Evolutionary conservation across 2,329 filamentous ascomycete species (phyloP).

Genomic region (Sporothrix luriei): DNA sequence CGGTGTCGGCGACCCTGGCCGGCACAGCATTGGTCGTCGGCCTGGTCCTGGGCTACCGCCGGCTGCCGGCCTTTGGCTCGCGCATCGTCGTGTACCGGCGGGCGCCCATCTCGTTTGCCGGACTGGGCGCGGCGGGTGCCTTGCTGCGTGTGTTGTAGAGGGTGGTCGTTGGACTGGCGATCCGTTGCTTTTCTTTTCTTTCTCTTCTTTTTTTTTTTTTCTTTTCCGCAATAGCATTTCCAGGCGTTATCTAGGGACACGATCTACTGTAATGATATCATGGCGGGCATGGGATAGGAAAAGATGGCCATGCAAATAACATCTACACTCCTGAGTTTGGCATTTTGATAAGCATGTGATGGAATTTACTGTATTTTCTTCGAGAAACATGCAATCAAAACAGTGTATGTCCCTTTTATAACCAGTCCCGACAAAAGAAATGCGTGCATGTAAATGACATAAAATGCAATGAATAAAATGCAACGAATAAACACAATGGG

Average conservation of each 20-base stretch:
- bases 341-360: not conserved
- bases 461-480: slow-evolving; percentile 11
- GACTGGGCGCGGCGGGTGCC: slow-evolving; percentile 53
- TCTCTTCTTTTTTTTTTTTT: not conserved
- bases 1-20: slow-evolving; percentile 44
- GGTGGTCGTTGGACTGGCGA: not conserved
- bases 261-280: slow-evolving; percentile 18
- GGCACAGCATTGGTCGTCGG: slow-evolving; percentile 46
- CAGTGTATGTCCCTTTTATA: slow-evolving; percentile 11
- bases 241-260: not conserved
- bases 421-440: slow-evolving; percentile 20
- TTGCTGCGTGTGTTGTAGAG: slow-evolving; percentile 44
- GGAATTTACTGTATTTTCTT: not conserved
- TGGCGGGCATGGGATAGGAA: not conserved
- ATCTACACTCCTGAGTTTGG: slow-evolving; percentile 16
- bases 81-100: slow-evolving; percentile 49
- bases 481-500: not conserved
- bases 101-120: slow-evolving; percentile 43
- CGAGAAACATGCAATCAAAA: not conserved
- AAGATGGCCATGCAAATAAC: not conserved
- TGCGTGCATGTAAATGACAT: not conserved
- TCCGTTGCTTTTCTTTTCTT: not conserved
- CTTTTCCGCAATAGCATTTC: not conserved
- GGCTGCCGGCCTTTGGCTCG: slow-evolving; percentile 51
- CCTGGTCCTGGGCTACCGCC: slow-evolving; percentile 46